Base-by-base conservation (phyloP, 331 rosid genomes). In the Cydonia oblonga region DNA sequence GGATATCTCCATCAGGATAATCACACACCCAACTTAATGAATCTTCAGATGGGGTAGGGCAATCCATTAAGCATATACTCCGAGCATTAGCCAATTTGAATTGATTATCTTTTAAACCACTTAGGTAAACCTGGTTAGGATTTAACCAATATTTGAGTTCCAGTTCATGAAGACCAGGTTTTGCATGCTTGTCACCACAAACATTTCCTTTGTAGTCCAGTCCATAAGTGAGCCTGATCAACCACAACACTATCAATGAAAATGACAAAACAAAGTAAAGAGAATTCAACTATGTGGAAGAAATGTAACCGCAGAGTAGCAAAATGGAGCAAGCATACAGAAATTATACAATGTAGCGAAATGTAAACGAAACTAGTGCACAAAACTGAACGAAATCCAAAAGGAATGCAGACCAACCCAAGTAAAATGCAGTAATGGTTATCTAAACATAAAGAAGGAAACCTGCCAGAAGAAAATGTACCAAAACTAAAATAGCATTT, bases 161-260 rank as follows among this genome's bases (percentile, higher is more conserved):
- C 85, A 95, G 82, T 73, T 95, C 82, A 24, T 57, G 82, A 51
- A 93, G 98, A 59, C 74, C 91, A 30, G 96, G 97, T 33, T 90
- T 35, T 24, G 96, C 96, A 86, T 91, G 85, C 83, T 79, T 85
- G 79, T 95, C 96, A 7, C 99, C 97, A 23, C 99, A 95, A 25
- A 91, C 87, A 83, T 95, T 91, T 76, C 99, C 99, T 82, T 89
- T 95, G 85, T 95, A 91, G 81, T 95, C 99, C 76, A 95, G 84
- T 69, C 97, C 99, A 83, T 88, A 91, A 65, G 93, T 95, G 68
- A 95, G 97, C 91, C 99, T 95, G 88, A 29, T 53, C 70, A 80
- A 53, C 62, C 81, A 74, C 6, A 76, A 42, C 66, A 78, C 32
- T 25, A 73, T 65, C 25, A 24, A 79, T 81, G 72, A 81, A 18